Conservation (phyloP, 345 rosid species). For the Abelmoschus esculentus region DNA sequence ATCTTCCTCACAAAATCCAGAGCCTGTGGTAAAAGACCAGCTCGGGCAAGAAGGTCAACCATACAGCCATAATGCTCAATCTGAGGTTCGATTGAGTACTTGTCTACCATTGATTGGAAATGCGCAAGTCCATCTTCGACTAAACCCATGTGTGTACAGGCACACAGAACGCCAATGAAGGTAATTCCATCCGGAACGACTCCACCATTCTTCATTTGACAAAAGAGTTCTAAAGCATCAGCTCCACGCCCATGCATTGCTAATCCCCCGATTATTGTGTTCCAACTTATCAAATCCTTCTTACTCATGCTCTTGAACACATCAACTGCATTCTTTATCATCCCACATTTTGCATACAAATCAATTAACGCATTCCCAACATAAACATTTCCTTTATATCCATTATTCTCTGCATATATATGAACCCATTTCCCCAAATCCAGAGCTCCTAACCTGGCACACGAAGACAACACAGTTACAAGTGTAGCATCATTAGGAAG, state of each 20-base stretch:
- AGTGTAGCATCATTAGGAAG: constrained; percentile 68
- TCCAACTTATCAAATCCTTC: constrained; percentile 84
- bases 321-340: constrained; percentile 43
- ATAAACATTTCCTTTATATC: constrained; percentile 47
- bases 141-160: constrained; percentile 68
- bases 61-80: constrained; percentile 88
- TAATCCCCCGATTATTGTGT: constrained; percentile 55
- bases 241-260: constrained; percentile 65
- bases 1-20: constrained; percentile 54
- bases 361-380: constrained; percentile 72
- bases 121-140: constrained; percentile 61
- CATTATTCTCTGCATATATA: constrained; percentile 39
- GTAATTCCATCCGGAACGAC: constrained; percentile 68
- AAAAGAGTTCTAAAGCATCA: constrained; percentile 56
- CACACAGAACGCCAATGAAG: constrained; percentile 57
- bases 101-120: constrained; percentile 55
- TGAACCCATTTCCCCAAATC: constrained; percentile 71
- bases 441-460: constrained; percentile 80
- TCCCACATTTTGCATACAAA: constrained; percentile 82
- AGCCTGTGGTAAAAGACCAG: constrained; percentile 65
- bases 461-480: constrained; percentile 59
- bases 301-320: constrained; percentile 44
- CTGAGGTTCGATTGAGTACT: constrained; percentile 52
- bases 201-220: constrained; percentile 43
- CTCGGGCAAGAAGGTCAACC: constrained; percentile 69